phyloP scores from a whole-genome alignment of 2,329 filamentous ascomycete species.

The Cercospora citrullina region DNA sequence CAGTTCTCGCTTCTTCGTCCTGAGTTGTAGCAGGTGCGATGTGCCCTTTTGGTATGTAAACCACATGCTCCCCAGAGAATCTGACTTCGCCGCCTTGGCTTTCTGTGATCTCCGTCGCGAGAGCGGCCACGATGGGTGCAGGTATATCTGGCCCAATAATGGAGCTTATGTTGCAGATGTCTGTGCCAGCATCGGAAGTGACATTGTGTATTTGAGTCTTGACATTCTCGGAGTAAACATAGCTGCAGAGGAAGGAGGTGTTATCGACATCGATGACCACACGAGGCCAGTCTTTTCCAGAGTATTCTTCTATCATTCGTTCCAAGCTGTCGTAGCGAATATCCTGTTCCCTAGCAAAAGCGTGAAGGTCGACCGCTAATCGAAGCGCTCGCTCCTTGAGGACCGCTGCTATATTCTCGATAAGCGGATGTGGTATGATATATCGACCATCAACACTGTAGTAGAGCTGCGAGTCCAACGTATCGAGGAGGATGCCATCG shows the following conservation, averaged over 20 bases:
- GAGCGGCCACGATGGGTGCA: conserved; percentile 19
- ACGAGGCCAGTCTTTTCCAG: conserved; percentile 26
- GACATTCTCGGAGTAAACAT: conserved; percentile 19
- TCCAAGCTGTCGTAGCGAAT: conserved; percentile 22
- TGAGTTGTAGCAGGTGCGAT: conserved; percentile 6
- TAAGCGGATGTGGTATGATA: conserved; percentile 22
- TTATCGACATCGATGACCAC: conserved; percentile 26
- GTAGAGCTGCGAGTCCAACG: conserved; percentile 22
- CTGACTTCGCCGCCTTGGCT: conserved; percentile 20
- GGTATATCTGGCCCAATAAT: conserved; percentile 20
- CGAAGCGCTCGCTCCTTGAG: conserved; percentile 20
- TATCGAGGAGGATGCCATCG: conserved; percentile 20
- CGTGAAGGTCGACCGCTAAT: conserved; percentile 23
- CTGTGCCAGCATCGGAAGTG: conserved; percentile 17
- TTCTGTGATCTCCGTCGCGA: conserved; percentile 21
- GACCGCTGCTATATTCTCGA: conserved; percentile 23
- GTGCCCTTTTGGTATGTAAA: conserved; percentile 22
- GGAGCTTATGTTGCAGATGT: conserved; percentile 21
- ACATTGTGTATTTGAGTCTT: conserved; percentile 19
- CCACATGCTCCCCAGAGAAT: conserved; percentile 22
- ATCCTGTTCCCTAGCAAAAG: conserved; percentile 24
- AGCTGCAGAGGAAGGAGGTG: conserved; percentile 25
- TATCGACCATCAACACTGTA: conserved; percentile 22
- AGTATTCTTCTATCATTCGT: conserved; percentile 24
- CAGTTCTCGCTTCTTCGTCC: conserved; percentile 1